Evolutionary conservation across 2,329 filamentous ascomycete genomes (phyloP).

Genomic region (Colletotrichum gloeosporioides): DNA sequence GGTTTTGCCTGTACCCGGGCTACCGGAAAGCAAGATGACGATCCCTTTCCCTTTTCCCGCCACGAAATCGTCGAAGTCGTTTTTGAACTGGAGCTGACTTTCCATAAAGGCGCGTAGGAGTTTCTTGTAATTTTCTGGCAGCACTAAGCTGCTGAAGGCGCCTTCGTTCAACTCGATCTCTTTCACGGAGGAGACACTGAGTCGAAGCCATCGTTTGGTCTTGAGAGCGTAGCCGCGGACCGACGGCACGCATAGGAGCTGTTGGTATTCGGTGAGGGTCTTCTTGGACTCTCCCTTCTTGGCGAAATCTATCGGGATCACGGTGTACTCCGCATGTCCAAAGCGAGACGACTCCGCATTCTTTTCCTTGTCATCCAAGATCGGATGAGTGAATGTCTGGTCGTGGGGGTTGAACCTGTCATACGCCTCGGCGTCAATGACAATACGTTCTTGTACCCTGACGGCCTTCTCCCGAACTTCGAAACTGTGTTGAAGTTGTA

Average conservation of each 20-base stretch:
- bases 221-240: conserved; percentile 39
- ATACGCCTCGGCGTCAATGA: conserved; percentile 20
- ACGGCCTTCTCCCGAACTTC: not conserved
- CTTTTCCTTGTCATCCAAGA: conserved; percentile 33
- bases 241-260: conserved; percentile 42
- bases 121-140: conserved; percentile 53
- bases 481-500: not conserved
- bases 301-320: not conserved
- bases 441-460: not conserved
- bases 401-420: not conserved
- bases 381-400: conserved; percentile 6
- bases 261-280: conserved; percentile 24
- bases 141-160: conserved; percentile 53
- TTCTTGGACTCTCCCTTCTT: not conserved
- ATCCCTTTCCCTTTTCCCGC: conserved; percentile 2
- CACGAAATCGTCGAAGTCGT: conserved; percentile 46
- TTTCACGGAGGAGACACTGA: conserved; percentile 47
- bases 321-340: not conserved
- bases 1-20: conserved; percentile 11
- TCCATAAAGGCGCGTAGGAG: conserved; percentile 54
- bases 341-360: not conserved
- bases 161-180: conserved; percentile 51
- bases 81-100: conserved; percentile 42
- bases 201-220: conserved; percentile 30
- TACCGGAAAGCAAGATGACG: not conserved